Base-by-base conservation (phyloP, 164 flowering plant species). In the Chimonanthus praecox region DNA sequence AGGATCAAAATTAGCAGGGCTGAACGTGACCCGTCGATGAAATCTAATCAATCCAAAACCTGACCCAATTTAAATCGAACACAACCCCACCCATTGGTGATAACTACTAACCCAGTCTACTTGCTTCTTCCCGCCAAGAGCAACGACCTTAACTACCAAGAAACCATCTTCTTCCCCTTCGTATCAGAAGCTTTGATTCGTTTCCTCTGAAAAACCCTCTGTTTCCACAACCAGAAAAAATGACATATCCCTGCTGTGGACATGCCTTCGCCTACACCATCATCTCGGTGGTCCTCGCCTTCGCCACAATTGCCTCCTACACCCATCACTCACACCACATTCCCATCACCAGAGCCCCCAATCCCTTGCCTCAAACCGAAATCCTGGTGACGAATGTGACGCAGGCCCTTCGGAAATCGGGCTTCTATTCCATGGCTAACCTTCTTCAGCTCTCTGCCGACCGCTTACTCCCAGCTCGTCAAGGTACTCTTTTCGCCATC, bases 401-500 rank as follows among this genome's bases (percentile, higher is more conserved):
- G 7, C 47, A 3, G 46, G 78, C 88, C 50, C 86, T 89, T 43
- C 74, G 87, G 64, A 72, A 58, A 16, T 80, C 86, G 4, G 90
- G 90, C 2, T 91, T 85, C 85, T 75, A 72, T 71, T 54, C 78
- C 82, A 73, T 80, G 16, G 96, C 92, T 47, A 74, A 86, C 60
- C 82, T 89, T 71, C 88, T 89, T 50, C 85, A 84, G 48, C 67
- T 83, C 81, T 80, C 90, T 13, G 90, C 92, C 4, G 79, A 85
- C 11, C 71, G 80, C 71, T 76, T 83, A 78, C 75, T 82, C 44
- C 71, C 86, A 4, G 58, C 86, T 33, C 69, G 78, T 7, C 49
- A 78, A 66, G 16, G 81, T 5, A 91, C 92, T 60, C 64, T 91
- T 75, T 89, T 91, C 70, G 96, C 88, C 62, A 80, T 91, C 71